These are phyloP conservation scores for Russula compacta DNA, from an alignment of 768 basidiomycete genomes.

Conservation along the genomic window DNA sequence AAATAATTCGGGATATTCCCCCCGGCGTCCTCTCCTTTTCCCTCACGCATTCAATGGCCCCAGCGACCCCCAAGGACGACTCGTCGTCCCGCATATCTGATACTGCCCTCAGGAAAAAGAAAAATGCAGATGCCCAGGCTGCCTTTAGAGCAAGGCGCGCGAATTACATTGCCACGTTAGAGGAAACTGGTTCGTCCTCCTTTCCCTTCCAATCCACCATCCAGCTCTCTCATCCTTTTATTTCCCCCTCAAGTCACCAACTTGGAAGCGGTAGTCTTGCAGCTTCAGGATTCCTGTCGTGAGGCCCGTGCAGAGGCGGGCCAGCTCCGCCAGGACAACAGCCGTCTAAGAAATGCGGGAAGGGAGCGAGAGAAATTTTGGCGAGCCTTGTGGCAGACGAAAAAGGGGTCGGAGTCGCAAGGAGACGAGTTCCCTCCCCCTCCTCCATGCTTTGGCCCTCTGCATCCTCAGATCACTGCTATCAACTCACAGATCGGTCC, in stretches of 20 bases:
- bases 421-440: slow-evolving; percentile 19
- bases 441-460: slow-evolving; percentile 20
- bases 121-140: slow-evolving; percentile 85
- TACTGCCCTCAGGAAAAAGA: slow-evolving; percentile 71
- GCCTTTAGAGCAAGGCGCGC: slow-evolving; percentile 74
- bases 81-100: slow-evolving; percentile 43
- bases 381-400: slow-evolving; percentile 58
- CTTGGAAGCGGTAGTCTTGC: slow-evolving; percentile 74
- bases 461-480: slow-evolving; percentile 22
- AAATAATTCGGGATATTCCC: slow-evolving; percentile 21
- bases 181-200: slow-evolving; percentile 53
- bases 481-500: slow-evolving; percentile 25
- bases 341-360: slow-evolving; percentile 51
- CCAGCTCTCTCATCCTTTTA: slow-evolving; percentile 15
- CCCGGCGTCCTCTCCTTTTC: slow-evolving; percentile 19
- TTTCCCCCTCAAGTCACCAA: slow-evolving; percentile 51
- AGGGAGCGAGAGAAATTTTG: slow-evolving; percentile 70
- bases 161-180: slow-evolving; percentile 81
- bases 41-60: slow-evolving; percentile 23
- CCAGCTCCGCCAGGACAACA: slow-evolving; percentile 59
- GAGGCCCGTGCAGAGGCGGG: slow-evolving; percentile 51
- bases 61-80: slow-evolving; percentile 30
- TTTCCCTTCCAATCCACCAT: slow-evolving; percentile 6
- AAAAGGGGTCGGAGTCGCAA: slow-evolving; percentile 33
- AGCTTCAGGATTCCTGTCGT: slow-evolving; percentile 73